These are phyloP conservation scores for Fusarium sp. DNA, from an alignment of 2,329 filamentous ascomycete genomes.

Conservation along the genomic window DNA sequence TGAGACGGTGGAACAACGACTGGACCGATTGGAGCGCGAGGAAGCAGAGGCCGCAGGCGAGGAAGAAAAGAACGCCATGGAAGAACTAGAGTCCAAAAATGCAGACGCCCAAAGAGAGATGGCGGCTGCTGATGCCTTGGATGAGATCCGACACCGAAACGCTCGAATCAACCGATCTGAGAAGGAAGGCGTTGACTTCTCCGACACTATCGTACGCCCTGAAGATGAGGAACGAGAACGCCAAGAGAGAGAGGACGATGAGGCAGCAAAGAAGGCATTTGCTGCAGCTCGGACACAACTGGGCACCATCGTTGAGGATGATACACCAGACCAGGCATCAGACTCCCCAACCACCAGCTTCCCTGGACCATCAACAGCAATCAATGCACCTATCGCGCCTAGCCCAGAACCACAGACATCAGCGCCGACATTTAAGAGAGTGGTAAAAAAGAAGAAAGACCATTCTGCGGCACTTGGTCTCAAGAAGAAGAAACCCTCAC, in stretches of 20 bases:
- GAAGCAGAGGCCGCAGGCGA: conserved; percentile 74
- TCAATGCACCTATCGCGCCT: conserved; percentile 37
- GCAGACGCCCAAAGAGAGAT: conserved; percentile 94
- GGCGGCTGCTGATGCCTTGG: conserved; percentile 94
- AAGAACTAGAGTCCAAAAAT: conserved; percentile 93
- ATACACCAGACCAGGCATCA: conserved; percentile 50
- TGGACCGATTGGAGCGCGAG: conserved; percentile 87
- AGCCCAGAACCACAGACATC: conserved; percentile 53
- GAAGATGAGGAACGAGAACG: conserved; percentile 73
- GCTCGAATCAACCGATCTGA: conserved; percentile 85
- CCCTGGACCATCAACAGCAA: conserved; percentile 39
- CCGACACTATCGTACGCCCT: conserved; percentile 67
- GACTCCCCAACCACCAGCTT: conserved; percentile 34
- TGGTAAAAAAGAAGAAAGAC: conserved; percentile 90
- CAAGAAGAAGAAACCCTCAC: conserved; percentile 82
- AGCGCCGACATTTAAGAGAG: conserved; percentile 74
- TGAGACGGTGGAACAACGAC: conserved; percentile 88
- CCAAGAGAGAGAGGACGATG: conserved; percentile 86
- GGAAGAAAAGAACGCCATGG: conserved; percentile 91
- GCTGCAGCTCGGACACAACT: conserved; percentile 71
- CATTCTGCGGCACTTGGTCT: conserved; percentile 82
- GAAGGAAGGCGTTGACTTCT: conserved; percentile 75
- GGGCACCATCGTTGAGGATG: conserved; percentile 66
- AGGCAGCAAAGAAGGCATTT: conserved; percentile 85
- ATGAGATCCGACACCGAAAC: conserved; percentile 94